Evolutionary conservation across 768 basidiomycete species (phyloP).

Genomic region (Russula virescens): DNA sequence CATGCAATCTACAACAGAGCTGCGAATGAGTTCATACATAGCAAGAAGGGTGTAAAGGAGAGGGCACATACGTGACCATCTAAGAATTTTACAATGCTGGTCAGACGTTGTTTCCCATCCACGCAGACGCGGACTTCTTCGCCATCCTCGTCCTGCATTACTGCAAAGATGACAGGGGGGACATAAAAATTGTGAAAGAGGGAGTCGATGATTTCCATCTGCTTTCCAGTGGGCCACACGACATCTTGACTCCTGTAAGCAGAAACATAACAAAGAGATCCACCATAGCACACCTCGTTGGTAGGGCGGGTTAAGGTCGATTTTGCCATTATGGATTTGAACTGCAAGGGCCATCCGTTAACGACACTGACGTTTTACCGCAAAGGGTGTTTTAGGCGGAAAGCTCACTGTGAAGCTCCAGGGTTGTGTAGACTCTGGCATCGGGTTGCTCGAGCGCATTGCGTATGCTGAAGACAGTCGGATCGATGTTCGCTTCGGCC

Average conservation of each 20-base stretch:
- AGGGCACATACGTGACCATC: slow-evolving; percentile 37
- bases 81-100: slow-evolving; percentile 41
- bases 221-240: slow-evolving; percentile 70
- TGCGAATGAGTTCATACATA: not conserved
- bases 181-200: slow-evolving; percentile 50
- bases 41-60: not conserved
- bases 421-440: slow-evolving; percentile 27
- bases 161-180: slow-evolving; percentile 46
- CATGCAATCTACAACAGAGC: slow-evolving; percentile 44
- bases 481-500: slow-evolving; percentile 21
- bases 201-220: slow-evolving; percentile 48
- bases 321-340: slow-evolving; percentile 60
- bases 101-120: slow-evolving; percentile 51
- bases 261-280: not conserved
- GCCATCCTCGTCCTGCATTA: slow-evolving; percentile 35
- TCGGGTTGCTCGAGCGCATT: slow-evolving; percentile 24
- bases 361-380: not conserved
- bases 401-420: slow-evolving; percentile 27
- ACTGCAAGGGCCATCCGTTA: slow-evolving; percentile 32
- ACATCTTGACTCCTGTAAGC: slow-evolving; percentile 43
- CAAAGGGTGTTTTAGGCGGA: not conserved
- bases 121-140: slow-evolving; percentile 43
- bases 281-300: slow-evolving; percentile 52
- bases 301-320: slow-evolving; percentile 67
- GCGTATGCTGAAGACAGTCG: slow-evolving; percentile 26